These are phyloP conservation scores for Coniochaeta pulveracea DNA, from an alignment of 2,329 filamentous ascomycete genomes.

Conservation along the genomic window DNA sequence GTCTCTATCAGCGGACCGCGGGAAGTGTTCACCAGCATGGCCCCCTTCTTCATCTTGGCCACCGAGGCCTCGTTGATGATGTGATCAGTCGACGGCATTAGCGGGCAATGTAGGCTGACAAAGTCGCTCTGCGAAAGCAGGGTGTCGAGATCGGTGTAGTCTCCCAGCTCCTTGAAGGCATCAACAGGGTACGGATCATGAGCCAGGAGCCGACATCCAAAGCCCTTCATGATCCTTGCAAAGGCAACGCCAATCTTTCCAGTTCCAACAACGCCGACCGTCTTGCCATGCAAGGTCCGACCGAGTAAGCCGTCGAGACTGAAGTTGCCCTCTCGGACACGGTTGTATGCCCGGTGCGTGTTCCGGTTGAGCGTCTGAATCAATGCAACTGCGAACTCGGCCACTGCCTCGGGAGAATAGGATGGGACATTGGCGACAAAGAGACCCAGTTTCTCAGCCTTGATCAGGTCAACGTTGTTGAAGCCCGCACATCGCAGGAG, in stretches of 20 bases:
- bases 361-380: slow-evolving; percentile 57
- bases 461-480: slow-evolving; percentile 53
- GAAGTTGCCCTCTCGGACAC: slow-evolving; percentile 59
- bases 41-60: slow-evolving; percentile 43
- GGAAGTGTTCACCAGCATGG: slow-evolving; percentile 56
- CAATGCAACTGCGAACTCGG: slow-evolving; percentile 58
- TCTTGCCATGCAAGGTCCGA: slow-evolving; percentile 49
- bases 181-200: slow-evolving; percentile 43
- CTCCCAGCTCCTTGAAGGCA: slow-evolving; percentile 36
- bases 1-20: slow-evolving; percentile 55
- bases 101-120: slow-evolving; percentile 55
- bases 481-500: slow-evolving; percentile 57
- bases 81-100: slow-evolving; percentile 46
- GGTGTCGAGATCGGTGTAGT: slow-evolving; percentile 40
- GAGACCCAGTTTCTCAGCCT: slow-evolving; percentile 41
- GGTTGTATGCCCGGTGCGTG: slow-evolving; percentile 57
- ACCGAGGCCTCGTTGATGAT: slow-evolving; percentile 46
- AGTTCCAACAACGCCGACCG: slow-evolving; percentile 54
- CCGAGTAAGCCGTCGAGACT: slow-evolving; percentile 53
- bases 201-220: slow-evolving; percentile 51
- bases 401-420: slow-evolving; percentile 59
- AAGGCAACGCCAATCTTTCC: slow-evolving; percentile 54
- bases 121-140: slow-evolving; percentile 47
- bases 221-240: slow-evolving; percentile 51
- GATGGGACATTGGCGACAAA: slow-evolving; percentile 56